Evolutionary conservation across 176 grass and related monocot genomes (phyloP).

Genomic region (Puya raimondii): DNA sequence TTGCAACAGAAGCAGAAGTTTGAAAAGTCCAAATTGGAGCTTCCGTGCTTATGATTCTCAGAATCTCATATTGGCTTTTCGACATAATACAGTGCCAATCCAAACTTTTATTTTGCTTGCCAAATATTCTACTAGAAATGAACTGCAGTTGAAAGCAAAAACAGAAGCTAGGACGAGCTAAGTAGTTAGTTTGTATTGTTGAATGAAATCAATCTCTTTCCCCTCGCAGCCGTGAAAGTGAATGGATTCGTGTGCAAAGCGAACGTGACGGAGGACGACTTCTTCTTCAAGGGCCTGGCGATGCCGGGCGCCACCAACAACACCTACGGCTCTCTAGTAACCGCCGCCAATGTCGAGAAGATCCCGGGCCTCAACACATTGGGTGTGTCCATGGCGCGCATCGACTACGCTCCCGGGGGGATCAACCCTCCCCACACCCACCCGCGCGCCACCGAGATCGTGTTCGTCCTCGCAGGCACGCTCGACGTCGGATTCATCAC

Average conservation of each 20-base stretch:
- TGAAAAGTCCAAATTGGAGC: too few relatives aligned
- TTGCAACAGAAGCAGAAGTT: too few relatives aligned
- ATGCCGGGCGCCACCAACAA: constrained; percentile 4
- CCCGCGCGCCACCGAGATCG: constrained; percentile 10
- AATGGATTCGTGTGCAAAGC: constrained; percentile 1
- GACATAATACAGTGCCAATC: too few relatives aligned
- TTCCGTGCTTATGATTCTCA: too few relatives aligned
- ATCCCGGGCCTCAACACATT: constrained; percentile 7
- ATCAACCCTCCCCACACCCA: constrained; percentile 7
- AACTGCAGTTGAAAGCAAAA: too few relatives aligned
- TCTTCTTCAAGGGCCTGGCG: constrained; percentile 3
- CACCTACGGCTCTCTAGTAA: neutral
- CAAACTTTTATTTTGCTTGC: too few relatives aligned
- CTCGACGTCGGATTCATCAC: constrained; percentile 13
- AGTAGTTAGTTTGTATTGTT: too few relatives aligned
- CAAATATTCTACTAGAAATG: too few relatives aligned
- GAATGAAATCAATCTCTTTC: too few relatives aligned
- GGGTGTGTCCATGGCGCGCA: neutral
- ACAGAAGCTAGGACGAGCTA: too few relatives aligned
- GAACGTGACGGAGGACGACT: neutral
- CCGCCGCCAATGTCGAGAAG: neutral
- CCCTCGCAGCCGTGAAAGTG: neutral
- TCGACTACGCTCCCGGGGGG: neutral
- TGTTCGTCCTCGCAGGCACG: neutral
- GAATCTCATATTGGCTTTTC: too few relatives aligned